Evolutionary conservation across 495 filamentous ascomycete species (phyloP).

Genomic region (Pseudoneurospora amorphoporcata): DNA sequence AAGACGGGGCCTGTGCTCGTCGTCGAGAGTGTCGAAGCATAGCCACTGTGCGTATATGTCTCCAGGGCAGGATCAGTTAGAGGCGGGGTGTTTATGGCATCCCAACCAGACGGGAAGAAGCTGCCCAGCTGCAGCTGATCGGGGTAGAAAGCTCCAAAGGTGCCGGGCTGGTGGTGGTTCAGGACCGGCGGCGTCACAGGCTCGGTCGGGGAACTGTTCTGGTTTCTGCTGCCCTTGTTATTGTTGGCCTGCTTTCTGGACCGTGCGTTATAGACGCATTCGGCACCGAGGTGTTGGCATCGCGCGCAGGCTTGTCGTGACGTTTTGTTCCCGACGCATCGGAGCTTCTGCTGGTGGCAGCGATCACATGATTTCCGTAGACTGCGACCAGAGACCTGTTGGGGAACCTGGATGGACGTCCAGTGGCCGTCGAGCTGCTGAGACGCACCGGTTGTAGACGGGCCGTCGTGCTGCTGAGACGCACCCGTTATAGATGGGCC

Average conservation of each 20-base stretch:
- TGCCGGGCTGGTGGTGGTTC: constrained; percentile 1
- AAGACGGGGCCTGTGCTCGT: constrained; percentile 1
- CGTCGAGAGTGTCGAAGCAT: constrained; percentile 1
- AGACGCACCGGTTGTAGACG: background rate
- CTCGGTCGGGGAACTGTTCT: background rate
- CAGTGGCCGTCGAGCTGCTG: constrained; percentile 1
- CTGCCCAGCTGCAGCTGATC: background rate
- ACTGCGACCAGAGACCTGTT: background rate
- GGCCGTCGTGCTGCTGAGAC: too few species aligned
- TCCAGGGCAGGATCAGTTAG: background rate
- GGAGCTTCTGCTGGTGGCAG: constrained; percentile 2
- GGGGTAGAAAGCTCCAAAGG: constrained; percentile 1
- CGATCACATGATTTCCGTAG: constrained; percentile 1
- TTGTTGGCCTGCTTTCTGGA: background rate
- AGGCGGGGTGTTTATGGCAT: constrained; percentile 1
- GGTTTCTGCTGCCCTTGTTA: background rate
- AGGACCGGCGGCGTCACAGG: background rate
- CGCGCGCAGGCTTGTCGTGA: constrained; percentile 1
- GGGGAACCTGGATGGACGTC: constrained; percentile 1
- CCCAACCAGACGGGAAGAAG: background rate
- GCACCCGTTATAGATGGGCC: too few species aligned
- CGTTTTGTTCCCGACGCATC: constrained; percentile 1
- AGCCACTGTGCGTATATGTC: background rate
- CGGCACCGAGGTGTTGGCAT: background rate
- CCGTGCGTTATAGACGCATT: constrained; percentile 1